Base-by-base conservation (phyloP, 768 basidiomycete genomes). In the Lactifluus echinatus region DNA sequence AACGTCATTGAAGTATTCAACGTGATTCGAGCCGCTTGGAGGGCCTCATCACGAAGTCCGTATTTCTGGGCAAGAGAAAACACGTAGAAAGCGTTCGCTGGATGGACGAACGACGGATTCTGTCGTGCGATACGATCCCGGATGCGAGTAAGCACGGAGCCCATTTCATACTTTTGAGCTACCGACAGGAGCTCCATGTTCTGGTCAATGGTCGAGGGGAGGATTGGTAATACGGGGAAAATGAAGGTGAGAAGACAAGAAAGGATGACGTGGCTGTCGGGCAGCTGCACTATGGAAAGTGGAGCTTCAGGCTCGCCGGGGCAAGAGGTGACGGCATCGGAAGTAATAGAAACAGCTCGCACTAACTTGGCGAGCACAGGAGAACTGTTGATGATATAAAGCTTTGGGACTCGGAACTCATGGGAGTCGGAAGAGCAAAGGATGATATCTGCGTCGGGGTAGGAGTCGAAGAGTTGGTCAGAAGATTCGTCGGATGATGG, bases 81-180 rank as follows among this genome's bases (percentile, higher is more conserved):
- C 4, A n/a, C 44, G 12, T 36, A 17, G 26, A 46, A 34, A 4
- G 44, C 53, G 23, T 44, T 45, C 15, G 26, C 44, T 28, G 42
- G 7, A 12, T 2, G 36, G 5, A 54, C 33, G 8, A 54, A 34
- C 7, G 43, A 33, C 8, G 53, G 53, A 10, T 36, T 33, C 19
- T 34, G 31, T 26, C 24, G 33, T 3, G 53, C 15, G 24, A 54
- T n/a, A 8, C 24, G 19, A 17, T 31, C 17, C 19, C 53, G 53
- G n/a, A 54, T 54, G 44, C 37, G 44, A 26, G 44, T 15, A 8
- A 54, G 34, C 12, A 28, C 44, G 10, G 44, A 54, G 19, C 4
- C 28, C 53, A 54, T 54, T 54, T 46, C 44, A 11, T 54, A 46
- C 23, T 37, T 54, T 43, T 46, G 53, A n/a, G 53, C 53, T 14